Conservation (phyloP, 441 rosid species). For the Viola pubescens region DNA sequence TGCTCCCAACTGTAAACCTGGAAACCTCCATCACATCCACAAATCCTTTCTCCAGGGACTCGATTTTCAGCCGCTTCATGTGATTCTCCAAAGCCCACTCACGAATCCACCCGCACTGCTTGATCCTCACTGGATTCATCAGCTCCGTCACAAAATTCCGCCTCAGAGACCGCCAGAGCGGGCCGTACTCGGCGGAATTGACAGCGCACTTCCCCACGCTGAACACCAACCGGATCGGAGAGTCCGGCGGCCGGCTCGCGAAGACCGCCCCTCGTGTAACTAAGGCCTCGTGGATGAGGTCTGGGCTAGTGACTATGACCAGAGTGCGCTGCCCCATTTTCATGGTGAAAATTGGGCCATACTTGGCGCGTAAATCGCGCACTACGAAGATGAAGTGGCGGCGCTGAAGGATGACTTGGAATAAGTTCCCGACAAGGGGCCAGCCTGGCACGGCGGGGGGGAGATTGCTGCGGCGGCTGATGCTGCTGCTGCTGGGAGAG, state of each 20-base stretch:
- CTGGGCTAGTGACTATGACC: conserved; percentile 59
- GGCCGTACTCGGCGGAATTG: conserved; percentile 78
- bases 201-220: conserved; percentile 83
- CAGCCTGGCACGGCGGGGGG: conserved; percentile 80
- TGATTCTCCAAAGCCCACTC: conserved; percentile 70
- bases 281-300: conserved; percentile 78
- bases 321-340: conserved; percentile 85
- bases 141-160: conserved; percentile 73
- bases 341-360: conserved; percentile 84
- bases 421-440: conserved; percentile 78
- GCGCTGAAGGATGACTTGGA: conserved; percentile 57
- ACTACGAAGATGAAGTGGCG: conserved; percentile 59
- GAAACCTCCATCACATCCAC: conserved; percentile 70
- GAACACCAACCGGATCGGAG: conserved; percentile 66
- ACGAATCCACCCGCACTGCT: conserved; percentile 79
- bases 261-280: conserved; percentile 53
- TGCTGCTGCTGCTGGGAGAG: conserved; percentile 6
- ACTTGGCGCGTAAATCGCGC: conserved; percentile 54
- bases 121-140: conserved; percentile 54
- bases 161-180: conserved; percentile 67
- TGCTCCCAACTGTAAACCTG: conserved; percentile 61
- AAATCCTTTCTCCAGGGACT: conserved; percentile 35
- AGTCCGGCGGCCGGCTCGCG: conserved; percentile 73
- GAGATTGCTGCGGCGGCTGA: conserved; percentile 24
- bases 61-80: conserved; percentile 49